Evolutionary conservation across 2,329 filamentous ascomycete species (phyloP).

Genomic region (Cytospora chrysosperma): DNA sequence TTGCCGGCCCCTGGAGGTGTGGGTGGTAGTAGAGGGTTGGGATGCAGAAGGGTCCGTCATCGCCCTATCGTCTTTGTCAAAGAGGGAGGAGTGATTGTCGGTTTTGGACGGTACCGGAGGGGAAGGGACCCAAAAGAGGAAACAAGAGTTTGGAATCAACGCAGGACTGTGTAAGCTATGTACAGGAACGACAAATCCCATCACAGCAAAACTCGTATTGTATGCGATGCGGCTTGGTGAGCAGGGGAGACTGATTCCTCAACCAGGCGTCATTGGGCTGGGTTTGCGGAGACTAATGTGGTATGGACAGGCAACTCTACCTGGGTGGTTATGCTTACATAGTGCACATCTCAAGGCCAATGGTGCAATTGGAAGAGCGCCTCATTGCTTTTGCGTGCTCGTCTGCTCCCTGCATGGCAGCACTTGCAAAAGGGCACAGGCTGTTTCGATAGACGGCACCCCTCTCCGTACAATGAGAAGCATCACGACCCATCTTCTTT

Average conservation of each 20-base stretch:
- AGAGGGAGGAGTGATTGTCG: neutral
- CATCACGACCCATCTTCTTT: neutral
- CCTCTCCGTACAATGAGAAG: neutral
- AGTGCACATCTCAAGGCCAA: neutral
- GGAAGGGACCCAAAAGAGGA: neutral
- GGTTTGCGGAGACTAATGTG: neutral
- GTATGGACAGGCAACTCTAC: neutral
- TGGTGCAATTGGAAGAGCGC: neutral
- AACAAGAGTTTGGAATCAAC: neutral
- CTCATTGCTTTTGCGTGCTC: neutral
- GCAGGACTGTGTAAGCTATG: neutral
- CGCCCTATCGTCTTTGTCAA: neutral
- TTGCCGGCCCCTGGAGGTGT: neutral
- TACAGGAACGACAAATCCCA: slow-evolving; percentile 1
- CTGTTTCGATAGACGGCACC: neutral
- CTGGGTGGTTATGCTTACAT: too few species aligned
- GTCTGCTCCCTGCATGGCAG: neutral
- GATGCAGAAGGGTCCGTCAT: neutral
- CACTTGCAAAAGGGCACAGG: neutral
- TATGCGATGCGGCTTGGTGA: slow-evolving; percentile 6
- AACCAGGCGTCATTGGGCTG: neutral
- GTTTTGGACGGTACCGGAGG: neutral
- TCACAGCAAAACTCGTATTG: slow-evolving; percentile 8
- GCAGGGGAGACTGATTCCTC: neutral
- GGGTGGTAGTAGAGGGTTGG: neutral